Base-by-base conservation (phyloP, 148 eudicot species). In the Mesembryanthemum crystallinum region DNA sequence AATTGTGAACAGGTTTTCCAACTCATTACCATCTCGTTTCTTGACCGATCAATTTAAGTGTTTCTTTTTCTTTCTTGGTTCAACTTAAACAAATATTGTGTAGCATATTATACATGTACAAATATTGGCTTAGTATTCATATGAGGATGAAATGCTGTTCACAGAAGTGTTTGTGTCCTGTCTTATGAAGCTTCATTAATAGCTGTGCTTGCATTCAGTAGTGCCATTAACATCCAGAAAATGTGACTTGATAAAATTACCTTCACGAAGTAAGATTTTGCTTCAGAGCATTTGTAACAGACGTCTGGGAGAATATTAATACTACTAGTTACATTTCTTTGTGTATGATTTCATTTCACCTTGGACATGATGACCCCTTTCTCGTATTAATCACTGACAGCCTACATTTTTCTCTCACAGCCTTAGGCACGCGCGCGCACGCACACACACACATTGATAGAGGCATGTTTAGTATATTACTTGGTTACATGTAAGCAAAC, bases 1-100 rank as follows among this genome's bases (percentile, higher is more conserved):
- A 82, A 73, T 47, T 96, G 99, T 74, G 85, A 83, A 76, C 85
- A 92, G 98, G 99, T 92, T 74, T 57, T 30, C 43, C 28, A 3
- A 43, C 68, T 42, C 18, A 14, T 20, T 55, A 8, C 71, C n/a
- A 15, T 45, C 29, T 65, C 42, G 5, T 11, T 74, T 29, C 6
- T 12, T 62, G 7, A 30, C 66, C 42, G 52, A 25, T n/a, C 52
- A 24, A 37, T 23, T 33, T 35, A 60, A 73, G 24, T 59, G 47
- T 35, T 51, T 69, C 39, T n/a, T 32, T 59, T 55, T 55, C 47
- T 51, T 21, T 32, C 60, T 27, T 45, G 21, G 47, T 37, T 10
- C 8, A 1, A 18, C 21, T 20, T 65, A 23, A 65, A 67, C 55
- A 67, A 7, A 42, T 42, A 43, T 42, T 43, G 18, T 3, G 49